Conservation (phyloP, 371 early-diverging fungal genomes). For the Circinella umbellata region DNA sequence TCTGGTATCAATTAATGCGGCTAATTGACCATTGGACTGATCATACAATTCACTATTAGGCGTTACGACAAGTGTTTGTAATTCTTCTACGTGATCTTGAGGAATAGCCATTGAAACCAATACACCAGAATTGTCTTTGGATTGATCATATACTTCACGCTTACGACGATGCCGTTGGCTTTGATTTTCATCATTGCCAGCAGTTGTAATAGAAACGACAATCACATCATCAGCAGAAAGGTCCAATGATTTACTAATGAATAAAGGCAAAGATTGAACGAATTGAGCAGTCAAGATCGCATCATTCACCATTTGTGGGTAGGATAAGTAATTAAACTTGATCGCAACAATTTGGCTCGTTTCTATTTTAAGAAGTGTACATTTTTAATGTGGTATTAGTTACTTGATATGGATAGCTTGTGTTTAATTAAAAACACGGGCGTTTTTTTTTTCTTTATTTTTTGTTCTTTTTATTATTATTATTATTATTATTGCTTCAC, state of each 20-base stretch:
- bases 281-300: slow-evolving; percentile 51
- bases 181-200: slow-evolving; percentile 1
- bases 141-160: background rate
- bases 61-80: slow-evolving; percentile 28
- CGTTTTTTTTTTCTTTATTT: too few relatives aligned
- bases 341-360: slow-evolving; percentile 38
- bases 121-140: slow-evolving; percentile 23
- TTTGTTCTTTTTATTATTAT: too few relatives aligned
- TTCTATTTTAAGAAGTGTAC: slow-evolving; percentile 12
- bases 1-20: slow-evolving; percentile 36
- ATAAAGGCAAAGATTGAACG: slow-evolving; percentile 43
- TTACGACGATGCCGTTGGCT: slow-evolving; percentile 1
- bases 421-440: background rate
- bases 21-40: slow-evolving; percentile 41
- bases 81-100: slow-evolving; percentile 15
- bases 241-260: slow-evolving; percentile 32
- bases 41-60: slow-evolving; percentile 40
- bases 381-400: background rate
- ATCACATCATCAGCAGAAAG: slow-evolving; percentile 46
- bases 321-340: slow-evolving; percentile 50
- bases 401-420: background rate
- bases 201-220: slow-evolving; percentile 49
- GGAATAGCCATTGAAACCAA: slow-evolving; percentile 52
- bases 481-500: background rate
- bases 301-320: slow-evolving; percentile 49